Conservation (phyloP, 2,329 filamentous ascomycete genomes). For the Curvularia hawaiiensis region DNA sequence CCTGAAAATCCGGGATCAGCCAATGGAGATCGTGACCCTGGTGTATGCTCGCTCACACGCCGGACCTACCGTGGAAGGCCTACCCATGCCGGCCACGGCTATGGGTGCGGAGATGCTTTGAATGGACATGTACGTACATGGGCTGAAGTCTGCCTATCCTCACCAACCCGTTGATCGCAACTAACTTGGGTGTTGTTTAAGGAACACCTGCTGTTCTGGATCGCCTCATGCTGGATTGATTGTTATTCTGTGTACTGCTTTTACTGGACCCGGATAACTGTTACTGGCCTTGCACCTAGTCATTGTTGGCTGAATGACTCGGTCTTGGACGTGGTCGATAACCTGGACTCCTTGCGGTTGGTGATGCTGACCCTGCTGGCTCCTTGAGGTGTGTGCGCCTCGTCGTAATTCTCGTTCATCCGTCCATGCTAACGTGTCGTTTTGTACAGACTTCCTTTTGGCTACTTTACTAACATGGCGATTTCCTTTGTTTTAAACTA, state of each 20-base stretch:
- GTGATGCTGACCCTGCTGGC: conserved; percentile 2
- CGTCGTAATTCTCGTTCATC: neutral
- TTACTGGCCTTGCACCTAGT: neutral
- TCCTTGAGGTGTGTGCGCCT: conserved; percentile 25
- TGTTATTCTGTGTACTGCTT: conserved; percentile 1
- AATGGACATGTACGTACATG: conserved; percentile 42
- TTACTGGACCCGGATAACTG: conserved; percentile 9
- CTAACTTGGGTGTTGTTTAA: conserved; percentile 42
- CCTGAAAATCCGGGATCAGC: neutral
- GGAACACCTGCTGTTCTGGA: conserved; percentile 22
- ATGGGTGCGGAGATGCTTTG: conserved; percentile 25
- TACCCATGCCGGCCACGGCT: conserved; percentile 12
- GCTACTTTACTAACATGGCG: conserved; percentile 45
- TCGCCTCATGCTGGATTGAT: conserved; percentile 18
- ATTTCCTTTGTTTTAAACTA: conserved; percentile 36
- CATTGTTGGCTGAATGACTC: too few species aligned
- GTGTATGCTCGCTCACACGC: neutral
- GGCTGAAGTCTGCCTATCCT: conserved; percentile 35
- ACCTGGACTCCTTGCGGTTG: neutral
- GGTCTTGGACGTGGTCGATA: neutral
- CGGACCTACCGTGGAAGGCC: neutral
- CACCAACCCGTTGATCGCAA: conserved; percentile 35
- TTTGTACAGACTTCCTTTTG: conserved; percentile 16
- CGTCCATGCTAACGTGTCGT: conserved; percentile 18
- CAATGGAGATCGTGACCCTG: conserved; percentile 2